Percentiles rank a stretch among this genome's conserved stretches.
Evolutionary conservation across 1,139 yeast species (phyloP).

Genomic region (Debaryomyces subglobosus): DNA sequence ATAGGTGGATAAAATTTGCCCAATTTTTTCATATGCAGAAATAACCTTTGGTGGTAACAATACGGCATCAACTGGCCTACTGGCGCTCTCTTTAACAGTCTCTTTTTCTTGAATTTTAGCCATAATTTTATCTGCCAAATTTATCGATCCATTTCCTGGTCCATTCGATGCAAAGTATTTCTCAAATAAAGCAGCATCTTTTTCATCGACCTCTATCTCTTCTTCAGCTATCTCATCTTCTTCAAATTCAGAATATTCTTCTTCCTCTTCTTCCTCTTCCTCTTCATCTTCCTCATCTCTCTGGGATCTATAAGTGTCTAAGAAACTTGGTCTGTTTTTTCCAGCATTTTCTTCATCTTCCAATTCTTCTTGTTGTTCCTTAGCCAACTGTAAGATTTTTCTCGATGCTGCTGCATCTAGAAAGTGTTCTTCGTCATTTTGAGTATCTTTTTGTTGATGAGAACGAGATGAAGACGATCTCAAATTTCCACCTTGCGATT

Average conservation of each 20-base stretch:
- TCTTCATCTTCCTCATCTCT: conserved; percentile 35
- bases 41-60: conserved; percentile 93
- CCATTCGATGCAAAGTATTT: conserved; percentile 54
- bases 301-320: conserved; percentile 28
- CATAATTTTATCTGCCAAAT: conserved; percentile 89
- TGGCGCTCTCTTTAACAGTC: conserved; percentile 28
- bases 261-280: conserved; percentile 38
- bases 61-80: conserved; percentile 50
- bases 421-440: conserved; percentile 59
- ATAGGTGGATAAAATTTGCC: conserved; percentile 85
- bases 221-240: conserved; percentile 52
- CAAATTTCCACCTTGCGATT: conserved; percentile 72
- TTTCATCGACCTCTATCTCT: conserved; percentile 67
- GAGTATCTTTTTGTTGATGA: conserved; percentile 28
- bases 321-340: conserved; percentile 20
- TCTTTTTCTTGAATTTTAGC: conserved; percentile 84
- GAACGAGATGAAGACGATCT: conserved; percentile 29
- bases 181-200: conserved; percentile 72
- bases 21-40: conserved; percentile 90
- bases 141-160: conserved; percentile 51
- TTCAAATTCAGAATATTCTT: conserved; percentile 50
- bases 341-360: conserved; percentile 58
- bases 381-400: conserved; percentile 84
- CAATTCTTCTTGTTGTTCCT: conserved; percentile 88
- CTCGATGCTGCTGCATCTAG: conserved; percentile 84